Conservation (phyloP, 345 rosid genomes). For the Erodium maritimum region DNA sequence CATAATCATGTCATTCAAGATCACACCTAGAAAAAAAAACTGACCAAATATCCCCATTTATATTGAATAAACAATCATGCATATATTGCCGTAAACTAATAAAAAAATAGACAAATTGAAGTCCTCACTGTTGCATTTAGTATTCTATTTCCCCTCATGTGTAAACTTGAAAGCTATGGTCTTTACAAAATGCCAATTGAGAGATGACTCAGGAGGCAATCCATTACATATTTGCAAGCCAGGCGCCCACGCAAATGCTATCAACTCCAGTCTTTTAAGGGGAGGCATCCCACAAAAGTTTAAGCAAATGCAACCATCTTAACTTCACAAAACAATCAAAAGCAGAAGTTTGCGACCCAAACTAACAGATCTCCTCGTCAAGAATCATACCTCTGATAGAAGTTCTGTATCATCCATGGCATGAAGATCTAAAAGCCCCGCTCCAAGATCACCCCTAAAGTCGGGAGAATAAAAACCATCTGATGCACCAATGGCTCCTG, state of each 20-base stretch:
- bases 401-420: slow-evolving; percentile 98
- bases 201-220: too few relatives aligned
- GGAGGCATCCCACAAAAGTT: too few relatives aligned
- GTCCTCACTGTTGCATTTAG: not conserved
- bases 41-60: not conserved
- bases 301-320: not conserved
- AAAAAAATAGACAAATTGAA: not conserved
- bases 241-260: too few relatives aligned
- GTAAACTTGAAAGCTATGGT: not conserved
- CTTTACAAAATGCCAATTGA: too few relatives aligned
- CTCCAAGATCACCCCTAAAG: slow-evolving; percentile 95
- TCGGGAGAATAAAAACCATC: slow-evolving; percentile 88
- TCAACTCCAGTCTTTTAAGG: too few relatives aligned
- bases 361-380: not conserved
- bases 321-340: not conserved
- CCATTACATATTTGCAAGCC: too few relatives aligned
- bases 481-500: slow-evolving; percentile 41
- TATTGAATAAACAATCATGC: not conserved
- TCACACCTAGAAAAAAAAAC: not conserved
- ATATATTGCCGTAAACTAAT: not conserved
- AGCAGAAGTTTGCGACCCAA: not conserved
- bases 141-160: not conserved
- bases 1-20: not conserved
- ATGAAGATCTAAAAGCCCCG: slow-evolving; percentile 96
- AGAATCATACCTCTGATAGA: slow-evolving; percentile 64